Base-by-base conservation (phyloP, 1,139 yeast genomes). In the Trichomonascaceae sp. region DNA sequence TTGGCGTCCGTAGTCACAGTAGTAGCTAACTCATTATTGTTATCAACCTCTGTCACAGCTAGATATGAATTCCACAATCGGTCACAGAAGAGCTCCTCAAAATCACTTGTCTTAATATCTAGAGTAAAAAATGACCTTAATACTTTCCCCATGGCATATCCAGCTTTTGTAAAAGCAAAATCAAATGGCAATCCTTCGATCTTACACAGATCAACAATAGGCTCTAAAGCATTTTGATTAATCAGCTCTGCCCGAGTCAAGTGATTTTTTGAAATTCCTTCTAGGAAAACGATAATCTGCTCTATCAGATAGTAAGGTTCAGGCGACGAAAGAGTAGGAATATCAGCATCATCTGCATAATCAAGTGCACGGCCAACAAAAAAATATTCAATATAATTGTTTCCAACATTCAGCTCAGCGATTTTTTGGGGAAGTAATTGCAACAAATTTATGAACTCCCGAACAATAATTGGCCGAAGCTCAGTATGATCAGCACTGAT, bases 401-500 rank as follows among this genome's bases (percentile, higher is more conserved):
- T 45, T 1, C 59, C 54, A 12, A 50, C 55, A 22, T 13, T 15
- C n/a, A 44, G 13, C 24, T 39, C 38, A 4, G 18, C 38, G 6
- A 65, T 52, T 32, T 55, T 60, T 0, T 55, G 58, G 0, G 86
- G 82, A 6, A 85, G 67, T 13, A 71, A 71, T 24, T 75, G 69
- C 0, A 87, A 73, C 30, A 86, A 62, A 1, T 67, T 64, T 10
- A 77, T 71, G 38, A 85, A 73, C 53, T 82, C 81, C 5, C 74
- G 69, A 52, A 82, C 70, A 41, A 91, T 81, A 0, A 72, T 65
- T 0, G 86, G 84, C 53, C 87, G 83, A 56, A 90, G 74, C 1
- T 78, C 79, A 1, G 95, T 85, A 63, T 88, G 88, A 66, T 91
- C 97, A 62, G 96, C 79, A 7, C 89, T 84, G 51, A 91, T 72